phyloP scores from a whole-genome alignment of 495 filamentous ascomycete species.

The Bathelium albidoporum region DNA sequence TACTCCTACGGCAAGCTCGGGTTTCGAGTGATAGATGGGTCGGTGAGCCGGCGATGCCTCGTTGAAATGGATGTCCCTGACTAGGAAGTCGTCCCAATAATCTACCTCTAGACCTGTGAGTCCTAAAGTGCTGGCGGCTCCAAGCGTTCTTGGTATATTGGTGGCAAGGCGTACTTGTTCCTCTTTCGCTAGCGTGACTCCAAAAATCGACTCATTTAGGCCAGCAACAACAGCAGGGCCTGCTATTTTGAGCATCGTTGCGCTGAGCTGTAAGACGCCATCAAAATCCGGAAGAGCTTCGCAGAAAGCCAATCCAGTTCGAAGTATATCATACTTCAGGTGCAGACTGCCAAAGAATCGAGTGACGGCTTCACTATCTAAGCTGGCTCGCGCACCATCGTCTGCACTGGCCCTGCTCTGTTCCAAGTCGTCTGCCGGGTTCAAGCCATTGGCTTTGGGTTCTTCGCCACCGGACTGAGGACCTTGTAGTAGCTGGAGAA shows the following conservation, averaged over 20 bases:
- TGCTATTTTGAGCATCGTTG: constrained; percentile 69
- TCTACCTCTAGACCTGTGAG: constrained; percentile 58
- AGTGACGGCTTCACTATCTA: constrained; percentile 19
- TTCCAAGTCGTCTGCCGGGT: not conserved
- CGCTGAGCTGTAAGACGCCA: constrained; percentile 75
- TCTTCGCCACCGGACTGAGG: not conserved
- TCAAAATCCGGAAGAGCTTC: constrained; percentile 89
- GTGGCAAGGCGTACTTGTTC: constrained; percentile 73
- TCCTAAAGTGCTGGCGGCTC: constrained; percentile 60
- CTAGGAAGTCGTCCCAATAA: constrained; percentile 94
- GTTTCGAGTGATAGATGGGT: constrained; percentile 62
- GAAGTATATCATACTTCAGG: constrained; percentile 74
- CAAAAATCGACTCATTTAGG: constrained; percentile 29
- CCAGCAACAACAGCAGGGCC: constrained; percentile 67
- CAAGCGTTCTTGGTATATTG: constrained; percentile 75
- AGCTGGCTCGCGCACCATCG: not conserved
- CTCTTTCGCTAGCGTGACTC: constrained; percentile 57
- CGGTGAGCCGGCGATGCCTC: constrained; percentile 41
- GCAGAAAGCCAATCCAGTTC: constrained; percentile 76
- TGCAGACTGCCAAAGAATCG: constrained; percentile 46
- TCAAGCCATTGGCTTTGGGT: not conserved
- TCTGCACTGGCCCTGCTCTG: not conserved
- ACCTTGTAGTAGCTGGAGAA: not conserved
- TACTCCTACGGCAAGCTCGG: constrained; percentile 53
- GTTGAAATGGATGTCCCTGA: constrained; percentile 67